phyloP scores from a whole-genome alignment of 2,329 filamentous ascomycete species.

The Xylaria sp. region DNA sequence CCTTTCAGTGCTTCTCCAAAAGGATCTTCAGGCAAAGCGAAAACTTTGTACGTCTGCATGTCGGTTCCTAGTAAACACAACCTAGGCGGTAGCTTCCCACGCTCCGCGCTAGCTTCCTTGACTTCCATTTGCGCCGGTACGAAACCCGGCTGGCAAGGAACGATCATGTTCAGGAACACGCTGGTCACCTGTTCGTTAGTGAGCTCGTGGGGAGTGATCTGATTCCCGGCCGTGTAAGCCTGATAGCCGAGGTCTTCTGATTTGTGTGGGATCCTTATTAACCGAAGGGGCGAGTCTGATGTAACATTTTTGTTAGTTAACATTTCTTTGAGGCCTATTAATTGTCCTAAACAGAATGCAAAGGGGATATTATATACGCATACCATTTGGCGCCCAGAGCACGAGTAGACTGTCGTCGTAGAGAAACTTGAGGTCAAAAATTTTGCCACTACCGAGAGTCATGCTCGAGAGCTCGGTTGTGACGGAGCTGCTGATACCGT shows the following conservation, averaged over 20 bases:
- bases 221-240: slow-evolving; percentile 47
- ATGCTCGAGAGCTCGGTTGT: slow-evolving; percentile 56
- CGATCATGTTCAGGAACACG: slow-evolving; percentile 45
- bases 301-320: slow-evolving; percentile 8
- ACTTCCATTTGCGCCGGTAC: slow-evolving; percentile 64
- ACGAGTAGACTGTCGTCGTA: slow-evolving; percentile 70
- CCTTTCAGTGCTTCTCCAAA: slow-evolving; percentile 33
- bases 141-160: slow-evolving; percentile 50
- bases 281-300: slow-evolving; percentile 45
- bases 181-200: slow-evolving; percentile 48
- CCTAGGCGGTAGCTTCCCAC: slow-evolving; percentile 61
- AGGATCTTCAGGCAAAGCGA: slow-evolving; percentile 54
- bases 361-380: slow-evolving; percentile 6
- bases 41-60: slow-evolving; percentile 60
- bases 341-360: background rate
- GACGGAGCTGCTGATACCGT: slow-evolving; percentile 66
- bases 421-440: slow-evolving; percentile 75
- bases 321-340: too few relatives aligned
- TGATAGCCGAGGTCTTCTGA: slow-evolving; percentile 53
- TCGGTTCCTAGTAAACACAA: slow-evolving; percentile 65
- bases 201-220: slow-evolving; percentile 44
- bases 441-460: slow-evolving; percentile 55
- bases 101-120: slow-evolving; percentile 56
- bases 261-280: slow-evolving; percentile 53
- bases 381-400: slow-evolving; percentile 61